These are phyloP conservation scores for Calycina herbarum DNA, from an alignment of 2,329 filamentous ascomycete genomes.

Conservation along the genomic window DNA sequence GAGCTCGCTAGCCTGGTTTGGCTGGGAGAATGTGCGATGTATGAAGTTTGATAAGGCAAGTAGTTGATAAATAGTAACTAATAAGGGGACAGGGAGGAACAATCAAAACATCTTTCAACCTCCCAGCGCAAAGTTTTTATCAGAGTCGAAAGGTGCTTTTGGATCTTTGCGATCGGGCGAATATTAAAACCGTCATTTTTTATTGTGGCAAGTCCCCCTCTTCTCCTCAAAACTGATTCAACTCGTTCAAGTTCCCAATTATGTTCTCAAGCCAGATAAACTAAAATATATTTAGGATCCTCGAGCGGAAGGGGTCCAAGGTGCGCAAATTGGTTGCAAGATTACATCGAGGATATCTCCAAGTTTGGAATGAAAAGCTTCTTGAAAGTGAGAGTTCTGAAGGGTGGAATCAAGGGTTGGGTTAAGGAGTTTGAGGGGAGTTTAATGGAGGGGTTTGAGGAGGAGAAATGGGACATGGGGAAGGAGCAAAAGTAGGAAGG, in stretches of 20 bases:
- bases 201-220: constrained; percentile 52
- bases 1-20: not conserved
- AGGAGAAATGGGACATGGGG: constrained; percentile 36
- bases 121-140: constrained; percentile 56
- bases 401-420: constrained; percentile 57
- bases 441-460: constrained; percentile 53
- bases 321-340: constrained; percentile 57
- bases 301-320: constrained; percentile 52
- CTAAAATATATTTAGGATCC: constrained; percentile 43
- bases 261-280: not conserved
- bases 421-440: constrained; percentile 48
- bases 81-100: constrained; percentile 52
- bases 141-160: constrained; percentile 50
- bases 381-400: constrained; percentile 49
- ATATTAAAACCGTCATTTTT: constrained; percentile 51
- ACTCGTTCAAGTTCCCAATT: not conserved
- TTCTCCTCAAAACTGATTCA: not conserved
- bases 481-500: not conserved
- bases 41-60: too few species aligned
- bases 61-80: too few species aligned
- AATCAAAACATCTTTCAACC: constrained; percentile 56
- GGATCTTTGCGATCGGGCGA: constrained; percentile 51
- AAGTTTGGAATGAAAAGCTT: constrained; percentile 41
- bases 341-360: constrained; percentile 50
- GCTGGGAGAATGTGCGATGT: not conserved